Base-by-base conservation (phyloP, 2,329 filamentous ascomycete species). In the Colletotrichum sp. region DNA sequence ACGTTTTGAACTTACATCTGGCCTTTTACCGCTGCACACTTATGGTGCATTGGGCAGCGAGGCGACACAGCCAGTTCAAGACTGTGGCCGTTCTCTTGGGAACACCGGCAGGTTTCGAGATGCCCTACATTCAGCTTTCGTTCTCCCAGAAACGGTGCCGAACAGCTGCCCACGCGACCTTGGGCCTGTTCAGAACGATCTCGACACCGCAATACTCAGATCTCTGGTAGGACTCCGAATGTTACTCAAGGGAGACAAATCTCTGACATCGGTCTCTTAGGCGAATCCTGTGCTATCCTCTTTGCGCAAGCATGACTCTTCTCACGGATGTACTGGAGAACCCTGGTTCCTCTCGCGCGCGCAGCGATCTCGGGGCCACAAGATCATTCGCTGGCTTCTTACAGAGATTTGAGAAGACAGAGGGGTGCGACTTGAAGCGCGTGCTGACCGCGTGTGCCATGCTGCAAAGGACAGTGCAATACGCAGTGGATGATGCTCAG, bases 311-410 rank as follows among this genome's bases (percentile, higher is more conserved):
- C 8, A 62, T 76, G 38, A 68, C 74, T 8, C 70, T 77, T 9
- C 16, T 77, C 18, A 61, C 73, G 21, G 66, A 73, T n/a, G 73
- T 77, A 16, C 62, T 77, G 8, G 76, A 77, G 62, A 75, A 68
- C n/a, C 73, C 70, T 21, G 66, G 43, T 5, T 68, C 60, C 9
- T n/a, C 65, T 4, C 69, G 66, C 15, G 55, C 73, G 18, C 73
- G 70, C 10, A 69, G 38, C 26, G 73, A 76, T 32, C 15, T 77
- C 16, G 66, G 66, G 12, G 58, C 73, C 4, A 76, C 70, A 5
- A 61, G 73, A 38, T 73, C 62, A 3, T 76, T 77, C 26, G 69
- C 73, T 3, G 52, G 62, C 12, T 77, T 77, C 56, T 62, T 77
- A 28, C 69, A 77, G n/a, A 73, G 55, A 24, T 76, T 76, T 8